These are phyloP conservation scores for Ambrosia hybrid DNA, from an alignment of 140 eudicot species.

Conservation along the genomic window DNA sequence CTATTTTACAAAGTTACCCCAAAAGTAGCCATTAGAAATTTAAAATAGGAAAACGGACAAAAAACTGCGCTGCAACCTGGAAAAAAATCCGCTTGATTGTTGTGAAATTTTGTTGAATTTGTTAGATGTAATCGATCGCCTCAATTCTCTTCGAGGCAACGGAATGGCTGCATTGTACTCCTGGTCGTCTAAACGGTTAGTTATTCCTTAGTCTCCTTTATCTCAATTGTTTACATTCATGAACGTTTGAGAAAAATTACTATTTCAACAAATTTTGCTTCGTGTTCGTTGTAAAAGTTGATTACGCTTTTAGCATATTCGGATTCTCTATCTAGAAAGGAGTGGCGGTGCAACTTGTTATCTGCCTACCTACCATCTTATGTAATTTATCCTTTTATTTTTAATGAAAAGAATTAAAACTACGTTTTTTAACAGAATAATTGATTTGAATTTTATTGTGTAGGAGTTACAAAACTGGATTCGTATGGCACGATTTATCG, in stretches of 20 bases:
- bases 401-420: not conserved
- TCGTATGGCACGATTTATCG: constrained; percentile 56
- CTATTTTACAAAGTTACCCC: too few relatives aligned
- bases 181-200: constrained; percentile 59
- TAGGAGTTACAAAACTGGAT: constrained; percentile 61
- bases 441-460: constrained; percentile 14
- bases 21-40: too few relatives aligned
- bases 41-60: too few relatives aligned
- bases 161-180: constrained; percentile 56
- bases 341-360: too few relatives aligned
- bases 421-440: not conserved
- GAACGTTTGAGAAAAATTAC: not conserved
- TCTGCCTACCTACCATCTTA: too few relatives aligned
- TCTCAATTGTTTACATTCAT: not conserved
- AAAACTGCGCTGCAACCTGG: too few relatives aligned
- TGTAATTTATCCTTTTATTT: too few relatives aligned
- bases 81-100: not conserved
- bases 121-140: constrained; percentile 47
- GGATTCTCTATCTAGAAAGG: too few relatives aligned
- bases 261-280: not conserved
- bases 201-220: not conserved
- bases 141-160: constrained; percentile 50
- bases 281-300: not conserved
- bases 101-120: not conserved
- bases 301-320: not conserved